Percentiles rank a stretch among this genome's conserved stretches.
These are phyloP conservation scores for Sphagnum tenellum DNA, from an alignment of 225 moss, liverwort and hornwort species.

Conservation along the genomic window DNA sequence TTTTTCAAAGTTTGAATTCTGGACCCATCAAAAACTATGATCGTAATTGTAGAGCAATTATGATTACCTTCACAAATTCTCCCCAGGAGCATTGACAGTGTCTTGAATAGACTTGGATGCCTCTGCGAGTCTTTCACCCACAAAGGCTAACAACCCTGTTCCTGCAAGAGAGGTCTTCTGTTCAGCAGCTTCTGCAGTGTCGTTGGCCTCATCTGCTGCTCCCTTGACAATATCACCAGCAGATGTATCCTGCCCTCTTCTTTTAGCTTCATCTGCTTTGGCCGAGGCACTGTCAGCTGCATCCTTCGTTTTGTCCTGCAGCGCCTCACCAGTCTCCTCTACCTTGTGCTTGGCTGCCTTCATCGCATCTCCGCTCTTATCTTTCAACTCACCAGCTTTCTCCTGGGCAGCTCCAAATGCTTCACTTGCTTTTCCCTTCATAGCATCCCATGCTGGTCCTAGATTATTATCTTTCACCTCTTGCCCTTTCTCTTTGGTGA, in stretches of 20 bases:
- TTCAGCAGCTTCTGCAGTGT: constrained; percentile 5
- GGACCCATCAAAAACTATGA: no score
- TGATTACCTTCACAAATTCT: background rate
- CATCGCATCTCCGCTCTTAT: constrained; percentile 8
- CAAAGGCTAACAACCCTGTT: constrained; percentile 16
- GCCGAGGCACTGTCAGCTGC: constrained; percentile 19
- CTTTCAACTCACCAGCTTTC: constrained; percentile 31
- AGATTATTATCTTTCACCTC: constrained; percentile 16
- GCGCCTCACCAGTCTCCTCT: constrained; percentile 15
- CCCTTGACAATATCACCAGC: constrained; percentile 13
- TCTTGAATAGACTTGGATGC: constrained; percentile 43
- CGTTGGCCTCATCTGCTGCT: background rate
- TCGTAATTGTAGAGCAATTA: no score
- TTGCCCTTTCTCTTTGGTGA: constrained; percentile 22
- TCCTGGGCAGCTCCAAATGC: constrained; percentile 23
- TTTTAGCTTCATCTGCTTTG: constrained; percentile 19
- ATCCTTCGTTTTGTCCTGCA: constrained; percentile 19
- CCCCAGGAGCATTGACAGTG: constrained; percentile 45
- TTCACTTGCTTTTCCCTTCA: constrained; percentile 25
- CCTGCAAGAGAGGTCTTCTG: constrained; percentile 13
- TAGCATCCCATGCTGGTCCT: constrained; percentile 22
- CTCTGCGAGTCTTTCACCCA: constrained; percentile 18
- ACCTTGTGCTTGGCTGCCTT: constrained; percentile 41
- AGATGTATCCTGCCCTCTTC: constrained; percentile 27
- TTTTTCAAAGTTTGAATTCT: no score